Percentiles rank a stretch among this genome's conserved stretches.
Evolutionary conservation across 768 basidiomycete genomes (phyloP).

Genomic region (Dendrothele bispora): DNA sequence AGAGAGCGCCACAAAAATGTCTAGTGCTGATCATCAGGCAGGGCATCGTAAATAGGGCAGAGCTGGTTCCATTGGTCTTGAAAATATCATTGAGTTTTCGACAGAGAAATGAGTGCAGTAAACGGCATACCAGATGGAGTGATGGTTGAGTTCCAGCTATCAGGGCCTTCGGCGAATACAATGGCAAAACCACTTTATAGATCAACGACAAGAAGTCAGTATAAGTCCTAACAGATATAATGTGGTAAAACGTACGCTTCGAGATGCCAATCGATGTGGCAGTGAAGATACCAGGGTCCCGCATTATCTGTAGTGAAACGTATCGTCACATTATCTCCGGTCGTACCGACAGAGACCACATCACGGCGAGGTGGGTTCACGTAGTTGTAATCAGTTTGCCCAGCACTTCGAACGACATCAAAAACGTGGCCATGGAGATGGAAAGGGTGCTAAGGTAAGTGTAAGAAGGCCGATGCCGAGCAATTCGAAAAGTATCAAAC

Average conservation of each 20-base stretch:
- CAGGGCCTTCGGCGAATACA: constrained; percentile 25
- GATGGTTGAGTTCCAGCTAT: constrained; percentile 3
- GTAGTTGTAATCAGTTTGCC: constrained; percentile 37
- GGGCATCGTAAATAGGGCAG: constrained; percentile 34
- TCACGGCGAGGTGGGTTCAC: constrained; percentile 55
- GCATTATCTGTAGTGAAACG: constrained; percentile 52
- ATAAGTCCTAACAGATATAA: too few relatives aligned
- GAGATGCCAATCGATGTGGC: constrained; percentile 56
- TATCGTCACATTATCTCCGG: constrained; percentile 38
- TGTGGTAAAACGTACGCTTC: constrained; percentile 27
- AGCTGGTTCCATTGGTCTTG: constrained; percentile 24
- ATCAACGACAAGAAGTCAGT: not conserved
- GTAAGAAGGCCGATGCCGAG: not conserved
- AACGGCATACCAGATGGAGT: constrained; percentile 10
- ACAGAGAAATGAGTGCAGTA: not conserved
- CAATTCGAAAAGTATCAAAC: not conserved
- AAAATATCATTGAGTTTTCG: not conserved
- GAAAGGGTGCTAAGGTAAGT: constrained; percentile 3
- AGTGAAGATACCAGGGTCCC: constrained; percentile 23
- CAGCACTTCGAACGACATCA: constrained; percentile 43
- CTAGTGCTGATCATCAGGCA: constrained; percentile 13
- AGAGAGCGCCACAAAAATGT: too few relatives aligned
- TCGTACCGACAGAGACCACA: constrained; percentile 33
- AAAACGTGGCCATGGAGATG: constrained; percentile 33
- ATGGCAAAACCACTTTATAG: constrained; percentile 20